A percentile compares a stretch with the other conserved stretches of the same genome.
Conservation (phyloP, 768 basidiomycete genomes). For the Russula compacta region DNA sequence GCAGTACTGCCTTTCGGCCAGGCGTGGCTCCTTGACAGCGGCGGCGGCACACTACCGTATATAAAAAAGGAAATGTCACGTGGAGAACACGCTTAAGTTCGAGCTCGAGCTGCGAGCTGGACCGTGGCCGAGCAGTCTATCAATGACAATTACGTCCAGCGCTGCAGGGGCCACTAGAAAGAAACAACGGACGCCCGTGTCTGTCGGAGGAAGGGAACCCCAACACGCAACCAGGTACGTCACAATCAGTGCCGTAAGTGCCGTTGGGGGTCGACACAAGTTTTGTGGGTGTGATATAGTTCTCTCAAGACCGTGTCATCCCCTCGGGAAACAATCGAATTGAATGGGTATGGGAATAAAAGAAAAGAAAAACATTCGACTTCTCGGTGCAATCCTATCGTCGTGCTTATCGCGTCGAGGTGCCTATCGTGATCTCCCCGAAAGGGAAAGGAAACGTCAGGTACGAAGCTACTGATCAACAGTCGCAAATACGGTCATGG, state of each 20-base stretch:
- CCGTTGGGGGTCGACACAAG: neutral
- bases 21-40: neutral
- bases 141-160: constrained; percentile 4
- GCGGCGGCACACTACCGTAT: neutral
- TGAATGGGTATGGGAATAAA: neutral
- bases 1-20: neutral
- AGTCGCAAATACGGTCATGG: neutral
- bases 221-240: constrained; percentile 4
- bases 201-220: neutral
- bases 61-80: constrained; percentile 11
- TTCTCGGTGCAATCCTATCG: neutral
- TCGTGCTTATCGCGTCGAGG: neutral
- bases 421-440: neutral
- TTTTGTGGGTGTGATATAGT: too few relatives aligned
- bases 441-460: neutral
- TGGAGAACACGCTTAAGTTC: neutral
- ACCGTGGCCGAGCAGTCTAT: neutral
- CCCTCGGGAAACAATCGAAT: neutral
- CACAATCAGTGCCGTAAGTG: constrained; percentile 4
- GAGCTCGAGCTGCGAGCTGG: neutral
- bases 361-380: neutral
- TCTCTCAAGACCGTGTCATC: neutral
- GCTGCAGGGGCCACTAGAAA: neutral
- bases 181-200: neutral
- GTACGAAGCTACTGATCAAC: constrained; percentile 3